Evolutionary conservation across 108 stramenopile genomes (phyloP).

Genomic region (Bacterosira constricta): DNA sequence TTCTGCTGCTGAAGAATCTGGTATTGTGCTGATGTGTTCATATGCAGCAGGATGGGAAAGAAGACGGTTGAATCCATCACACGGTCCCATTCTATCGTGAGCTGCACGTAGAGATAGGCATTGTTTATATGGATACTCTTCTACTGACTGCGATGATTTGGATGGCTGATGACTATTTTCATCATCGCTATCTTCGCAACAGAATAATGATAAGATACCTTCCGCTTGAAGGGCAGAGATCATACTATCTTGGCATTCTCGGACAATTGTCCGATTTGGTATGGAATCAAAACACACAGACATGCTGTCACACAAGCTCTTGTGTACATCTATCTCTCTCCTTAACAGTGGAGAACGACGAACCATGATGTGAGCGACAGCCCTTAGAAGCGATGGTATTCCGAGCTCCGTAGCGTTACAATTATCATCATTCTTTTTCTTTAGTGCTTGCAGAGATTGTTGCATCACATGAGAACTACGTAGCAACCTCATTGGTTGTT

Average conservation of each 20-base stretch:
- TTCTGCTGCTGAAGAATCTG: background rate
- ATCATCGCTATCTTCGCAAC: slow-evolving; percentile 16
- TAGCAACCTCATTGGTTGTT: slow-evolving; percentile 13
- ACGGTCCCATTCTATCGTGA: slow-evolving; percentile 22
- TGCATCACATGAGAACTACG: slow-evolving; percentile 23
- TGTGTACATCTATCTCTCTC: slow-evolving; percentile 3
- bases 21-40: background rate
- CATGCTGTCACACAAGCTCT: slow-evolving; percentile 7
- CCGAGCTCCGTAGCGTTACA: background rate
- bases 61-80: slow-evolving; percentile 17
- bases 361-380: slow-evolving; percentile 30
- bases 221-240: slow-evolving; percentile 22
- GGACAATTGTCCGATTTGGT: slow-evolving; percentile 28
- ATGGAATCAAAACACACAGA: slow-evolving; percentile 19
- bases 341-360: slow-evolving; percentile 16
- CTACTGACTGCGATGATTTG: background rate
- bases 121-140: background rate
- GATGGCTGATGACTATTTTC: background rate
- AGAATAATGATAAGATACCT: slow-evolving; percentile 31
- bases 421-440: background rate
- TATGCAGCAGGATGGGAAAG: slow-evolving; percentile 27
- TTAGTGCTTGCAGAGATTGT: background rate
- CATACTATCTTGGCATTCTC: slow-evolving; percentile 5
- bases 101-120: slow-evolving; percentile 22
- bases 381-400: slow-evolving; percentile 1